These are phyloP conservation scores for Sporothrix dimorphospora DNA, from an alignment of 2,329 filamentous ascomycete species.

Conservation along the genomic window DNA sequence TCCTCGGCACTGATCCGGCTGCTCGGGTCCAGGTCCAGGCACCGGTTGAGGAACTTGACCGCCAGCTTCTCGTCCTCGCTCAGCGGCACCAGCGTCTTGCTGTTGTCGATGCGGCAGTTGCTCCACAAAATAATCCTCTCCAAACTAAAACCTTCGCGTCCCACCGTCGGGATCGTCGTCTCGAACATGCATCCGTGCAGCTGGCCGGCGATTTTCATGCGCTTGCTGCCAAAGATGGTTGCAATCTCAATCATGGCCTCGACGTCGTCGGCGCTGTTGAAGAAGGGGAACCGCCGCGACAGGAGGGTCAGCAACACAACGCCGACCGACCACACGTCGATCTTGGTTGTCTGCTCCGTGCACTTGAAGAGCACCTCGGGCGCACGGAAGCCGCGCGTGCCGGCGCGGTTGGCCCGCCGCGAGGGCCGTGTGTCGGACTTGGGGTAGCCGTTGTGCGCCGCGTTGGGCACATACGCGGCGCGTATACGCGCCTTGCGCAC, in stretches of 20 bases:
- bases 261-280: constrained; percentile 97
- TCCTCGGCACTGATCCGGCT: constrained; percentile 75
- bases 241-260: constrained; percentile 97
- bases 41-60: constrained; percentile 69
- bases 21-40: constrained; percentile 75
- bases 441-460: constrained; percentile 68
- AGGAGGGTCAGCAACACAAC: constrained; percentile 97
- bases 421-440: constrained; percentile 88
- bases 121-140: constrained; percentile 97
- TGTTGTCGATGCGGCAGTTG: constrained; percentile 67
- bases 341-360: constrained; percentile 88
- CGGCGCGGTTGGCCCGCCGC: constrained; percentile 88
- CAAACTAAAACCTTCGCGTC: constrained; percentile 79
- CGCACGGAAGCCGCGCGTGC: constrained; percentile 92
- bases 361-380: constrained; percentile 98
- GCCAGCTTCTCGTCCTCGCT: constrained; percentile 71
- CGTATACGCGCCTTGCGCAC: constrained; percentile 65
- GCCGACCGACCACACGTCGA: constrained; percentile 96
- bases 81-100: constrained; percentile 50
- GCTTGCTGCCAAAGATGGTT: constrained; percentile 84
- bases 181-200: constrained; percentile 92
- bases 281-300: constrained; percentile 92
- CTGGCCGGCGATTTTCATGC: constrained; percentile 81
- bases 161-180: constrained; percentile 88
- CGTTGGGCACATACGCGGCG: constrained; percentile 57